phyloP scores from a whole-genome alignment of 169 alveolate genomes.

The Plasmodium vivax region DNA sequence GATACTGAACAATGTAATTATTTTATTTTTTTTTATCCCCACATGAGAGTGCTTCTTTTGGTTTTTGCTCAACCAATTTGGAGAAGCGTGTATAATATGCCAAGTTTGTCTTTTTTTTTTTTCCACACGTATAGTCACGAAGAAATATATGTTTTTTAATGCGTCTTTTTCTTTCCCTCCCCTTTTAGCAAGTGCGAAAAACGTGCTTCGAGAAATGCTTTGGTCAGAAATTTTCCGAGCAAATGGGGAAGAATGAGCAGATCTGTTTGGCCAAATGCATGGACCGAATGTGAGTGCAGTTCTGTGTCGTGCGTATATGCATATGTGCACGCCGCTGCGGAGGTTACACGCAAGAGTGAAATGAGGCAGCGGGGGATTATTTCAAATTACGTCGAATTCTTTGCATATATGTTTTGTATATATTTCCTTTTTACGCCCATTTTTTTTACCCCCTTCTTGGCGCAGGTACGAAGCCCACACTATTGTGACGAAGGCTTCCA shows the following conservation, averaged over 20 bases:
- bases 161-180: neutral
- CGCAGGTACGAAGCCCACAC: conserved; percentile 91
- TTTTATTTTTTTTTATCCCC: neutral
- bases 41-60: neutral
- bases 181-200: conserved; percentile 87
- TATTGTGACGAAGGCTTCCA: conserved; percentile 88
- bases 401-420: neutral
- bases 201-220: conserved; percentile 91
- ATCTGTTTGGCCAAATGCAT: conserved; percentile 91
- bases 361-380: neutral
- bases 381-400: neutral
- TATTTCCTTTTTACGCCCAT: neutral
- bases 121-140: neutral
- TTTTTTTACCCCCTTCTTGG: neutral
- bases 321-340: neutral
- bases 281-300: conserved; percentile 89
- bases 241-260: conserved; percentile 85
- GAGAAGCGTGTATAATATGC: neutral
- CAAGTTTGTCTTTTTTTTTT: neutral
- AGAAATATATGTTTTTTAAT: neutral
- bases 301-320: neutral
- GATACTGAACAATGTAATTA: conserved; percentile 41
- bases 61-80: neutral
- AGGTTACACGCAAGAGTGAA: neutral
- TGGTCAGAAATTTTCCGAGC: conserved; percentile 84